Evolutionary conservation across 1,139 yeast species (phyloP).

Genomic region (Kodamaea sp.): DNA sequence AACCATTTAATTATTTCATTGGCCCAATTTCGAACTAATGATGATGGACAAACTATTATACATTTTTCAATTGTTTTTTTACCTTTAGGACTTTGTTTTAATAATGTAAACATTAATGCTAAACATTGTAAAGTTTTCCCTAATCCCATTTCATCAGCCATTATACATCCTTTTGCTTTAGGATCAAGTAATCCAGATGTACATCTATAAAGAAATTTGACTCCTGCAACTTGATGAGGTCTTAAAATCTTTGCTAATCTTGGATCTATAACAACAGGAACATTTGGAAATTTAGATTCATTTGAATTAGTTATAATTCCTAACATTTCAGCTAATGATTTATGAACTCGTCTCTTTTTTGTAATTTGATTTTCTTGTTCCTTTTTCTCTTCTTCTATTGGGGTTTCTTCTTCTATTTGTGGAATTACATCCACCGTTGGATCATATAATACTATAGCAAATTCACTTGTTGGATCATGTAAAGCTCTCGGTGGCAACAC

Average conservation of each 20-base stretch:
- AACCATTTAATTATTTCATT: slow-evolving; percentile 94
- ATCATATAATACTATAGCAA: slow-evolving; percentile 91
- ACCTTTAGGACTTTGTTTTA: slow-evolving; percentile 89
- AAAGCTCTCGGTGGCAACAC: slow-evolving; percentile 80
- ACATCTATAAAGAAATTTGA: slow-evolving; percentile 82
- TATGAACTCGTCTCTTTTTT: slow-evolving; percentile 46
- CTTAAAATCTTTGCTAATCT: slow-evolving; percentile 75
- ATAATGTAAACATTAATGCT: slow-evolving; percentile 88
- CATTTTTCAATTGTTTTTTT: slow-evolving; percentile 81
- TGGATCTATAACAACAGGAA: slow-evolving; percentile 96
- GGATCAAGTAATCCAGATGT: slow-evolving; percentile 86
- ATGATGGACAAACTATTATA: slow-evolving; percentile 93
- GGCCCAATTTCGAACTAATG: slow-evolving; percentile 95
- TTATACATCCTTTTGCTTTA: slow-evolving; percentile 90
- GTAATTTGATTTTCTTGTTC: slow-evolving; percentile 21
- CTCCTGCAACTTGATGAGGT: slow-evolving; percentile 98
- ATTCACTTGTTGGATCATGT: slow-evolving; percentile 90
- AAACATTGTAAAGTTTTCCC: slow-evolving; percentile 95
- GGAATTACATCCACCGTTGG: slow-evolving; percentile 81
- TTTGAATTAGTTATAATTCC: slow-evolving; percentile 62
- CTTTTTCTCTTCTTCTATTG: slow-evolving; percentile 16
- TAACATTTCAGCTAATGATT: slow-evolving; percentile 73
- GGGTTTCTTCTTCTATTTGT: slow-evolving; percentile 37
- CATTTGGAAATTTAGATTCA: slow-evolving; percentile 66
- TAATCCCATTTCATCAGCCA: slow-evolving; percentile 99